These are phyloP conservation scores for Yamadazyma paraphyllophila DNA, from an alignment of 805 yeast species.

Conservation along the genomic window DNA sequence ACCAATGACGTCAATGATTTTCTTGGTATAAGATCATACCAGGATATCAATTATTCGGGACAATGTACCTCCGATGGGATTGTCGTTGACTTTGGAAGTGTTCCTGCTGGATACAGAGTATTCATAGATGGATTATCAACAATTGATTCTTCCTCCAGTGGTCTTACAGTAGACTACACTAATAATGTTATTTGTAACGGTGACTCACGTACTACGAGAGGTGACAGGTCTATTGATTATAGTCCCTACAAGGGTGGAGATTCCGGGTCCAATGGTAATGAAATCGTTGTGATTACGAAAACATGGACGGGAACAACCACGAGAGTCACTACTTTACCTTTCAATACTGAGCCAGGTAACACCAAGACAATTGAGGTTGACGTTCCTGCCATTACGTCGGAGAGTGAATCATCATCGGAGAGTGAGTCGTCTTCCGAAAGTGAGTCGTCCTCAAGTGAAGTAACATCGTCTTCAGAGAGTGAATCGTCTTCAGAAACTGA, in stretches of 20 bases:
- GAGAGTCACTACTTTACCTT: slow-evolving; percentile 17
- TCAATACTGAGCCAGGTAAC: slow-evolving; percentile 13
- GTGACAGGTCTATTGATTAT: not conserved
- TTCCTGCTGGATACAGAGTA: slow-evolving; percentile 30
- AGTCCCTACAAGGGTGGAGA: not conserved
- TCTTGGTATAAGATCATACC: slow-evolving; percentile 16
- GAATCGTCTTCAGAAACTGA: no score
- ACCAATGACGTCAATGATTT: slow-evolving; percentile 22
- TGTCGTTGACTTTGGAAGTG: slow-evolving; percentile 15
- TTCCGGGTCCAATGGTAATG: slow-evolving; percentile 17
- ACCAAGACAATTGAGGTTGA: slow-evolving; percentile 24
- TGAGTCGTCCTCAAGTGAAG: not conserved
- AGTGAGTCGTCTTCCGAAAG: not conserved
- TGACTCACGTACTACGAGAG: not conserved
- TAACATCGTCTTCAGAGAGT: no score
- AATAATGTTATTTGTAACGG: slow-evolving; percentile 15
- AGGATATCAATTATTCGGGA: slow-evolving; percentile 9
- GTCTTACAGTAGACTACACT: not conserved
- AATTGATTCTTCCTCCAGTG: not conserved
- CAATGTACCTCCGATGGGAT: slow-evolving; percentile 15
- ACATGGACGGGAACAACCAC: slow-evolving; percentile 22
- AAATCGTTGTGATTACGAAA: slow-evolving; percentile 14
- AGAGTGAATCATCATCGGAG: not conserved
- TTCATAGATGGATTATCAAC: slow-evolving; percentile 17
- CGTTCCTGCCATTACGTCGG: slow-evolving; percentile 17